These are phyloP conservation scores for Artemisia annua DNA, from an alignment of 129 eudicot species.

Conservation along the genomic window DNA sequence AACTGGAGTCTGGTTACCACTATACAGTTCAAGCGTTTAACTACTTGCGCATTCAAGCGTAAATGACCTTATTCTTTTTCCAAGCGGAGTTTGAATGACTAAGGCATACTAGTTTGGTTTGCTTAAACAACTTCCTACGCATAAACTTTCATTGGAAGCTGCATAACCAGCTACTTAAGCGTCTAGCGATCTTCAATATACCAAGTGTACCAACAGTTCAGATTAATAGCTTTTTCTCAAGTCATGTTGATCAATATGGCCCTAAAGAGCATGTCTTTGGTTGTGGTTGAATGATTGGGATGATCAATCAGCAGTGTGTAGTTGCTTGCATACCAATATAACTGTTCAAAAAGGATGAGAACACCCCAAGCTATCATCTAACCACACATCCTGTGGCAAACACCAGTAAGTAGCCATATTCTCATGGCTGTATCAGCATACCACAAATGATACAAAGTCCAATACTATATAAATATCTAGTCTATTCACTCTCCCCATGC, in stretches of 20 bases:
- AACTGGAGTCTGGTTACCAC: no score
- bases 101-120: neutral
- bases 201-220: neutral
- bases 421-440: no score
- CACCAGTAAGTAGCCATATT: neutral
- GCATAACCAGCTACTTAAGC: neutral
- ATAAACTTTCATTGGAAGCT: neutral
- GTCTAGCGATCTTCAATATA: neutral
- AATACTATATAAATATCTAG: no score
- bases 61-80: no score
- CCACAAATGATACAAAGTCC: no score
- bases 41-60: no score
- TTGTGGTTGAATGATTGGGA: neutral
- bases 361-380: no score
- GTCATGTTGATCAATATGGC: neutral
- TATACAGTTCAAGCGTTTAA: no score
- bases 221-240: neutral
- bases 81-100: no score
- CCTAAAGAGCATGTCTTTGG: neutral
- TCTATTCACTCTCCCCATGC: no score
- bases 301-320: neutral
- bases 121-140: neutral
- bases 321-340: no score
- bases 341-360: no score
- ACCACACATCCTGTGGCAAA: neutral